Percentiles rank a stretch among this genome's conserved stretches.
phyloP scores from a whole-genome alignment of 163 green algal genomes.

The Scenedesmus sp. region DNA sequence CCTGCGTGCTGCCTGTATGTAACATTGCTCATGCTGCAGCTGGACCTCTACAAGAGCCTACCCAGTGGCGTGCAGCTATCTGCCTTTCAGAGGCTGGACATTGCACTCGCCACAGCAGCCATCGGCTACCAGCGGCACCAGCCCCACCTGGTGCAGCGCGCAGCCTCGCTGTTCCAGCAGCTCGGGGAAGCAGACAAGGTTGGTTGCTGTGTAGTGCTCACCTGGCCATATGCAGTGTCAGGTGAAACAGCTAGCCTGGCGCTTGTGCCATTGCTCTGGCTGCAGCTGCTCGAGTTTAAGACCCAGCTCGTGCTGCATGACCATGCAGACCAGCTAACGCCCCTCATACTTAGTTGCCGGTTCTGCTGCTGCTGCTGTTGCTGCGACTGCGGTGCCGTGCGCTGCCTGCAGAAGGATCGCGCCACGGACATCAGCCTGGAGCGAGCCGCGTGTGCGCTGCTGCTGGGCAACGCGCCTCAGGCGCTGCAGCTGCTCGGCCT shows the following conservation, averaged over 20 bases:
- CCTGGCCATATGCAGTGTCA: neutral
- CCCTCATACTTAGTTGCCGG: neutral
- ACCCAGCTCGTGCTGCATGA: too few species aligned
- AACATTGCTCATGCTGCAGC: neutral
- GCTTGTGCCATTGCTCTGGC: too few species aligned
- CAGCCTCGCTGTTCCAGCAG: neutral
- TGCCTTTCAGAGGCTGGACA: constrained; percentile 14
- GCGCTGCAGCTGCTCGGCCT: constrained; percentile 44
- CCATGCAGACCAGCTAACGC: too few species aligned
- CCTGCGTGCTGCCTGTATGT: neutral
- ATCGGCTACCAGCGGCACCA: neutral
- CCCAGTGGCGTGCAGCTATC: neutral
- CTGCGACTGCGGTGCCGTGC: neutral
- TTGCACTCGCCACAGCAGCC: constrained; percentile 28
- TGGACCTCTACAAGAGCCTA: constrained; percentile 32
- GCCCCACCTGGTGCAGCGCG: constrained; percentile 39
- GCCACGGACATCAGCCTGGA: constrained; percentile 35
- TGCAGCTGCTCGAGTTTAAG: too few species aligned
- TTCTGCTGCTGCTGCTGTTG: too few species aligned
- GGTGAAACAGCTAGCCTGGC: too few species aligned
- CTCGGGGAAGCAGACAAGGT: neutral
- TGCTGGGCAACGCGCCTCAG: constrained; percentile 42
- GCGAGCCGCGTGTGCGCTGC: constrained; percentile 42
- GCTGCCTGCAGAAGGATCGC: constrained; percentile 29
- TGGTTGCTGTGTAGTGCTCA: neutral